Evolutionary conservation across 345 rosid genomes (phyloP).

Genomic region (Eucalyptus tenuipes): DNA sequence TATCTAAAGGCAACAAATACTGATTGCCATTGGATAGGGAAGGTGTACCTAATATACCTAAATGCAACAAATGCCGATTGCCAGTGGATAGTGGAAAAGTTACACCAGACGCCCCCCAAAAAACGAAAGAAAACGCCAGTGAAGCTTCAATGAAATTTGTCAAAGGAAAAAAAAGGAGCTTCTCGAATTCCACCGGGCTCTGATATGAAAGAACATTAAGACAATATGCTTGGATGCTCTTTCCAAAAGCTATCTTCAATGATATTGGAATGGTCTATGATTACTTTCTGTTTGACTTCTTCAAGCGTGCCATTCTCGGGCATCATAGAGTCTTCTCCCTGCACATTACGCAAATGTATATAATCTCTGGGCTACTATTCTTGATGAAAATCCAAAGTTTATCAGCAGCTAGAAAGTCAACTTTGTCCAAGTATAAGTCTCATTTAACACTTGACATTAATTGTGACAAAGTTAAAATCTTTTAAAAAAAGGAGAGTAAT

Average conservation of each 20-base stretch:
- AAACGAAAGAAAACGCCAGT: not conserved
- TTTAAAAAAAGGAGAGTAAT: not conserved
- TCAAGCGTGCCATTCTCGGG: slow-evolving; percentile 4
- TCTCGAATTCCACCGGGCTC: not conserved
- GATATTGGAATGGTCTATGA: slow-evolving; percentile 40
- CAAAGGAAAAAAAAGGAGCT: not conserved
- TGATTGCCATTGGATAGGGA: too few relatives aligned
- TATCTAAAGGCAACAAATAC: too few relatives aligned
- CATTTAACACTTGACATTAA: not conserved
- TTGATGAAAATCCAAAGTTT: not conserved
- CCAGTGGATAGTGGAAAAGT: not conserved
- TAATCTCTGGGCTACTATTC: not conserved
- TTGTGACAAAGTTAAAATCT: not conserved
- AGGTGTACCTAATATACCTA: not conserved
- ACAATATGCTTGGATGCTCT: slow-evolving; percentile 27
- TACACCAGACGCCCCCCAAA: not conserved
- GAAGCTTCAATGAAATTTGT: not conserved
- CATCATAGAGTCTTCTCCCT: slow-evolving; percentile 5
- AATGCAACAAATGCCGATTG: too few relatives aligned
- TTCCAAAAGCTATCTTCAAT: slow-evolving; percentile 63
- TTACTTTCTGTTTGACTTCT: slow-evolving; percentile 5
- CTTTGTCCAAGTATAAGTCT: not conserved
- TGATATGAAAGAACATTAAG: not conserved
- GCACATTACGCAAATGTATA: not conserved
- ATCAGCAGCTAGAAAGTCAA: not conserved